phyloP scores from a whole-genome alignment of 495 filamentous ascomycete species.

The Podospora fimiseda region DNA sequence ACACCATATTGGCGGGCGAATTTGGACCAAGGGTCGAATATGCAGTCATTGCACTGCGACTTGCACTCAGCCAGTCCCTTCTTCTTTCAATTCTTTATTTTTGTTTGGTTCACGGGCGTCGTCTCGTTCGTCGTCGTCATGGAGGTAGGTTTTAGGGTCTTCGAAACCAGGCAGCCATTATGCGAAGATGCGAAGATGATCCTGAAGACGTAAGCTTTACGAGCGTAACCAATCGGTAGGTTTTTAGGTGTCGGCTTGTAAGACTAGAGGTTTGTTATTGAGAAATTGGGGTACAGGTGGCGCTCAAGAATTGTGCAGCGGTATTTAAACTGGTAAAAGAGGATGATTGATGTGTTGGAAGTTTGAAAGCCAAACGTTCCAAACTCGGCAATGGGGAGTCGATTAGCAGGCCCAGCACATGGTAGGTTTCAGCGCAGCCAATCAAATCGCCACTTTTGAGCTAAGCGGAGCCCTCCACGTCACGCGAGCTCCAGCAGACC shows the following conservation, averaged over 20 bases:
- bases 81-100: too few species aligned
- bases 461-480: neutral
- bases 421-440: neutral
- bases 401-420: neutral
- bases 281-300: too few species aligned
- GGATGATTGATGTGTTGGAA: too few species aligned
- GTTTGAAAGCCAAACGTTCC: too few species aligned
- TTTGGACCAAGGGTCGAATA: slow-evolving; percentile 37
- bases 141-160: slow-evolving; percentile 1
- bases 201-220: neutral
- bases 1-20: slow-evolving; percentile 34
- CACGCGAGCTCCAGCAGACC: slow-evolving; percentile 2
- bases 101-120: neutral
- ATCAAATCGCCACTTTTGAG: neutral
- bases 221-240: neutral
- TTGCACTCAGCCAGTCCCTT: neutral
- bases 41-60: slow-evolving; percentile 32
- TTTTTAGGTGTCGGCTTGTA: neutral
- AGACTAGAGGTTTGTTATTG: too few species aligned
- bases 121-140: neutral
- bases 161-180: slow-evolving; percentile 7
- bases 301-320: too few species aligned
- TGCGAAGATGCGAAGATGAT: neutral
- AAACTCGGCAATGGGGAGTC: too few species aligned
- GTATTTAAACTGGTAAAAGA: too few species aligned